Percentiles rank a stretch among this genome's conserved stretches.
Conservation (phyloP, 805 yeast species). For the Suhomyces vadensis region DNA sequence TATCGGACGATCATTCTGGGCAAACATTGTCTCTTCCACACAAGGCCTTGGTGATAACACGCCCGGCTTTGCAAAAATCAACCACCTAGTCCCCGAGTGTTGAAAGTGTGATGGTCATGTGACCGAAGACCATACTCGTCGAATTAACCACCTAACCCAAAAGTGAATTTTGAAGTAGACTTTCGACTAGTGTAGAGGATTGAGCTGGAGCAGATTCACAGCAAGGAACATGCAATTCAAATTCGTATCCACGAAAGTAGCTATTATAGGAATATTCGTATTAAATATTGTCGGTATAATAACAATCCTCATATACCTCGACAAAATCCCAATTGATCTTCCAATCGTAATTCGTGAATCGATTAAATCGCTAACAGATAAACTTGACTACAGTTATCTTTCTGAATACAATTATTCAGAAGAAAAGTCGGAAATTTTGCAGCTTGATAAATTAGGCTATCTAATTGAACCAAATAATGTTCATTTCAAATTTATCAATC, state of each 20-base stretch:
- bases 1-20: too few species aligned
- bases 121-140: too few species aligned
- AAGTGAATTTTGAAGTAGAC: too few species aligned
- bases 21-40: too few species aligned
- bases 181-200: too few species aligned
- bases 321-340: constrained; percentile 7
- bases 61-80: too few species aligned
- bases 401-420: neutral
- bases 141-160: too few species aligned
- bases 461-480: constrained; percentile 29
- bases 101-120: too few species aligned
- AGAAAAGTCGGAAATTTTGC: neutral
- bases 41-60: too few species aligned
- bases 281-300: constrained; percentile 14
- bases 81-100: too few species aligned
- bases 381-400: constrained; percentile 14
- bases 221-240: too few species aligned
- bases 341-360: neutral
- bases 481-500: constrained; percentile 33
- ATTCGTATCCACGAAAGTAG: neutral
- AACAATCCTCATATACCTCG: constrained; percentile 12
- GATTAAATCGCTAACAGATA: constrained; percentile 12
- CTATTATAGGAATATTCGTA: neutral
- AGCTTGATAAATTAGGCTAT: constrained; percentile 6
- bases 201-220: too few species aligned